Percentiles rank a stretch among this genome's conserved stretches.
These are phyloP conservation scores for Chlamydomonas reinhardtii DNA, from an alignment of 163 green algal species.

Conservation along the genomic window DNA sequence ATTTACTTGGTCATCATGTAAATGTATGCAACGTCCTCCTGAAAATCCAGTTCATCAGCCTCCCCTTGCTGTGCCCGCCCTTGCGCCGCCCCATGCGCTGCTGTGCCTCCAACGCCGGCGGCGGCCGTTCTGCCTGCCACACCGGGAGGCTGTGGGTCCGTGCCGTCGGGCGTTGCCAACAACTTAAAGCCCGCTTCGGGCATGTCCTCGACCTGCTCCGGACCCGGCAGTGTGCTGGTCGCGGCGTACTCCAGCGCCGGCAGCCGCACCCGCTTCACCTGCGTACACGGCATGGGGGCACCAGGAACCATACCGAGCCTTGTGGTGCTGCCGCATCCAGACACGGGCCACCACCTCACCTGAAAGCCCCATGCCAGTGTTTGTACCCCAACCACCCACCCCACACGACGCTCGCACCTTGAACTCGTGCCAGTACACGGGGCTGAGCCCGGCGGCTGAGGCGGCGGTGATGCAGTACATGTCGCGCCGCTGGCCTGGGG, in stretches of 20 bases:
- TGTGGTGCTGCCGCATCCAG: no score
- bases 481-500: constrained; percentile 3
- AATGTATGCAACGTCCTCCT: constrained; percentile 25
- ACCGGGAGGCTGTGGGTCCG: neutral
- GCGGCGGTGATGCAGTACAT: constrained; percentile 10
- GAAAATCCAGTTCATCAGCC: neutral
- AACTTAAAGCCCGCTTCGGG: neutral
- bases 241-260: constrained; percentile 11
- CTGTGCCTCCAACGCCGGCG: no score
- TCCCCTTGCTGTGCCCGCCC: neutral
- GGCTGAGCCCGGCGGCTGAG: neutral
- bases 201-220: constrained; percentile 17
- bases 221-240: neutral
- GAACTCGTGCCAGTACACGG: constrained; percentile 51
- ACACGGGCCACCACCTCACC: no score
- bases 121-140: neutral
- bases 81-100: neutral
- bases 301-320: no score
- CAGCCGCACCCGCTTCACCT: constrained; percentile 36
- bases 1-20: constrained; percentile 33
- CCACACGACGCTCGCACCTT: neutral
- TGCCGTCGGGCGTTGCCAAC: neutral
- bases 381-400: no score
- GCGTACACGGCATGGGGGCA: neutral
- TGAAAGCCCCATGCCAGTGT: no score